Conservation (phyloP, 192 early-diverging fungal genomes). For the Bifiguratus adelaidae region DNA sequence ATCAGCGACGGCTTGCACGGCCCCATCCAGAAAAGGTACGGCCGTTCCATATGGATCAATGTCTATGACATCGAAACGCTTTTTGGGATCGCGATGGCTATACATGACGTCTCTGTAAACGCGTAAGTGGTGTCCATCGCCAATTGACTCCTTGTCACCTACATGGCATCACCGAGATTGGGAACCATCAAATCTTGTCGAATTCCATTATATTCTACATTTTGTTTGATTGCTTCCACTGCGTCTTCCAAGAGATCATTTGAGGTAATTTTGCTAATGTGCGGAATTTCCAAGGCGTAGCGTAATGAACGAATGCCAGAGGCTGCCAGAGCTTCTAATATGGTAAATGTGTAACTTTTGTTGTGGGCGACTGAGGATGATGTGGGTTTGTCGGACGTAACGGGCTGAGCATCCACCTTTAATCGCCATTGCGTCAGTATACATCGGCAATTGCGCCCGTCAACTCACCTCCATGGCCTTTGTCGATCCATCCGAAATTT, state of each 20-base stretch:
- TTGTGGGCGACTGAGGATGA: neutral
- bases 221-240: conserved; percentile 78
- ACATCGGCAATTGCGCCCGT: too few species aligned
- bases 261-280: conserved; percentile 67
- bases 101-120: conserved; percentile 53
- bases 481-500: too few species aligned
- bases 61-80: conserved; percentile 80
- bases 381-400: neutral
- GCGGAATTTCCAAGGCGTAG: conserved; percentile 90
- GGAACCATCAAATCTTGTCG: conserved; percentile 61
- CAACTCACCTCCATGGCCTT: too few species aligned
- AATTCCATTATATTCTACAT: conserved; percentile 76
- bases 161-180: conserved; percentile 81
- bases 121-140: neutral
- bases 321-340: conserved; percentile 92
- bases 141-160: too few species aligned
- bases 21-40: conserved; percentile 90
- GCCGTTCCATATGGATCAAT: conserved; percentile 97
- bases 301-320: conserved; percentile 91
- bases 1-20: conserved; percentile 80
- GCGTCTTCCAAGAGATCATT: conserved; percentile 91
- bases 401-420: too few species aligned
- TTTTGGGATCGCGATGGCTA: conserved; percentile 34
- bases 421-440: too few species aligned
- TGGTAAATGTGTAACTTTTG: conserved; percentile 28